Evolutionary conservation across 2,329 filamentous ascomycete species (phyloP).

Genomic region (Fusarium setosum): DNA sequence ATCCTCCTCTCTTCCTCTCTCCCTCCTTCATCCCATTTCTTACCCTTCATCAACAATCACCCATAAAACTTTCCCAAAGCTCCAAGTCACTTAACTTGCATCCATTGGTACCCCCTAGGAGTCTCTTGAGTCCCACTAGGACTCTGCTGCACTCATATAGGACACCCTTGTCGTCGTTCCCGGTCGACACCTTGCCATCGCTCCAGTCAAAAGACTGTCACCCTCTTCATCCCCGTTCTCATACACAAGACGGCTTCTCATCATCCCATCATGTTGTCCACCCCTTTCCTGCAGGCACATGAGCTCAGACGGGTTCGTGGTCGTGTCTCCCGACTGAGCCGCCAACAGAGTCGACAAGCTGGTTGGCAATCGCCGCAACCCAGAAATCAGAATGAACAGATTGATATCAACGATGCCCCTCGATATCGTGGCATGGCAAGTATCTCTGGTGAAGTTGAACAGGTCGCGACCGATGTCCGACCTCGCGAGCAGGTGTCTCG

Average conservation of each 20-base stretch:
- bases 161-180: constrained; percentile 10
- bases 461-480: constrained; percentile 2
- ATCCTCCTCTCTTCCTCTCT: not conserved
- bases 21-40: constrained; percentile 33
- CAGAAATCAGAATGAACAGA: not conserved
- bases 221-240: not conserved
- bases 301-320: not conserved
- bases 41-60: constrained; percentile 19
- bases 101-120: constrained; percentile 22
- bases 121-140: constrained; percentile 13
- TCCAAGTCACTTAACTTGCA: constrained; percentile 20
- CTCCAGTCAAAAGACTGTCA: not conserved
- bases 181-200: not conserved
- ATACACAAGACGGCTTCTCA: constrained; percentile 16
- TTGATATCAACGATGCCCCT: not conserved
- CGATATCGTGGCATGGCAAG: not conserved
- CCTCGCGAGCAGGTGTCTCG: not conserved
- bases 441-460: constrained; percentile 1
- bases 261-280: not conserved
- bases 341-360: not conserved
- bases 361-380: not conserved
- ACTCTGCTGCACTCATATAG: constrained; percentile 6
- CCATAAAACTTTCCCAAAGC: constrained; percentile 7
- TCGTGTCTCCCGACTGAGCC: not conserved
- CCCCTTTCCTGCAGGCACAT: not conserved